phyloP scores from a whole-genome alignment of 1,139 yeast genomes.

The Pneumocystis wakefieldiae region DNA sequence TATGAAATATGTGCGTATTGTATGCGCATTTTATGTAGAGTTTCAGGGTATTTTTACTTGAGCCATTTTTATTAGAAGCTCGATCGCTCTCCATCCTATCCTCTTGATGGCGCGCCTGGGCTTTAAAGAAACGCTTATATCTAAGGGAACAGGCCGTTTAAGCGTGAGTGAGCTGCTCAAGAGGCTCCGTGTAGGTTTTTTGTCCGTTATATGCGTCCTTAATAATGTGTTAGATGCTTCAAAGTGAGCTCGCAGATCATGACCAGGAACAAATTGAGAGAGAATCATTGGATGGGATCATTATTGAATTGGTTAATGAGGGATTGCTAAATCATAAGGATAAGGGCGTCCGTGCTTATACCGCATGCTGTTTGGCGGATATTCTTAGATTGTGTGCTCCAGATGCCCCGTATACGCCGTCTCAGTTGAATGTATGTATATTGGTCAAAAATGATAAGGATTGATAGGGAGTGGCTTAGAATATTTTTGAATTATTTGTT shows the following conservation, averaged over 20 bases:
- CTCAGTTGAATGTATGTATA: slow-evolving; percentile 36
- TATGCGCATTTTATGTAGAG: not conserved
- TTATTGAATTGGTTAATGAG: slow-evolving; percentile 40
- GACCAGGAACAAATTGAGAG: slow-evolving; percentile 47
- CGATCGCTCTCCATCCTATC: not conserved
- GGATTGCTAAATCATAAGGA: slow-evolving; percentile 50
- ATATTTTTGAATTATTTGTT: slow-evolving; percentile 31
- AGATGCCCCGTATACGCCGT: slow-evolving; percentile 69
- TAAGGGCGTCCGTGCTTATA: slow-evolving; percentile 53
- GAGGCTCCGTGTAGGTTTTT: not conserved
- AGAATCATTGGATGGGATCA: slow-evolving; percentile 31
- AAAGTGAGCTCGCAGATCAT: slow-evolving; percentile 44
- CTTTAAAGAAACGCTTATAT: not conserved
- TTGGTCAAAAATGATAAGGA: not conserved
- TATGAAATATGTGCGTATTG: not conserved
- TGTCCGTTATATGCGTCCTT: not conserved
- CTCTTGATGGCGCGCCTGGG: not conserved
- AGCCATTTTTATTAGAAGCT: not conserved
- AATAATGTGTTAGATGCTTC: slow-evolving; percentile 26
- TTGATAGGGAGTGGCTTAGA: slow-evolving; percentile 8
- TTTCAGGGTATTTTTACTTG: not conserved
- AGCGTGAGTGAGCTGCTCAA: not conserved
- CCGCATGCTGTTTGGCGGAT: slow-evolving; percentile 65
- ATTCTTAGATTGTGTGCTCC: slow-evolving; percentile 71
- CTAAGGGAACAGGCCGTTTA: not conserved